phyloP scores from a whole-genome alignment of 371 early-diverging fungal genomes.

The Mucor lusitanicus region DNA sequence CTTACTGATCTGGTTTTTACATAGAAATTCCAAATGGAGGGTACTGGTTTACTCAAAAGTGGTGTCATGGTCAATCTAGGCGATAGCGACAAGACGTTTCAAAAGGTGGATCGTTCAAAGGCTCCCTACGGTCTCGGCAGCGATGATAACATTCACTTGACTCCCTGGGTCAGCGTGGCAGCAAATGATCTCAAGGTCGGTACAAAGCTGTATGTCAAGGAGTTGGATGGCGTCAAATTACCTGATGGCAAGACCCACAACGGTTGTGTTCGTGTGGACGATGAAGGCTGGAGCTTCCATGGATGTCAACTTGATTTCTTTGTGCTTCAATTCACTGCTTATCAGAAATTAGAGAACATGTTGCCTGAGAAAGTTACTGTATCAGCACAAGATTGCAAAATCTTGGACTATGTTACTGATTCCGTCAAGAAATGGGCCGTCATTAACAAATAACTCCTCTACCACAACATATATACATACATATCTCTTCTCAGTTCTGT shows the following conservation, averaged over 20 bases:
- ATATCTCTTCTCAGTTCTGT: background rate
- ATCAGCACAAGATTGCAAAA: conserved; percentile 11
- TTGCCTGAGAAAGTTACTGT: conserved; percentile 26
- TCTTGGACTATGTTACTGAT: conserved; percentile 22
- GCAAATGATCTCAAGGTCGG: conserved; percentile 45
- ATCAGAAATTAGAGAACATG: conserved; percentile 8
- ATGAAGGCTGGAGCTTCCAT: conserved; percentile 56
- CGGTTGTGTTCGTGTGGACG: conserved; percentile 54
- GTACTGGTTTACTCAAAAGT: conserved; percentile 32
- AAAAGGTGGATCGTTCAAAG: conserved; percentile 12
- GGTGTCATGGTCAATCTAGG: conserved; percentile 35
- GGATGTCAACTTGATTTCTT: conserved; percentile 53
- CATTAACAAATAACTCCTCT: background rate
- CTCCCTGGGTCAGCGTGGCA: conserved; percentile 48
- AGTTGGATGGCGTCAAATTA: conserved; percentile 43
- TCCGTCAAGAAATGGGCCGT: conserved; percentile 29
- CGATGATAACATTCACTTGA: conserved; percentile 25
- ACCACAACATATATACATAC: background rate
- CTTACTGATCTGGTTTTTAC: background rate
- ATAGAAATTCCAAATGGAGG: conserved; percentile 43
- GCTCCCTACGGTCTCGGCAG: conserved; percentile 27
- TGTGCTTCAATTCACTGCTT: conserved; percentile 25
- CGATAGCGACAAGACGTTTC: conserved; percentile 11
- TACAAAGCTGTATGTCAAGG: conserved; percentile 49
- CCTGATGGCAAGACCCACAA: conserved; percentile 51